phyloP scores from a whole-genome alignment of 768 basidiomycete genomes.

The Collybiopsis confluens region DNA sequence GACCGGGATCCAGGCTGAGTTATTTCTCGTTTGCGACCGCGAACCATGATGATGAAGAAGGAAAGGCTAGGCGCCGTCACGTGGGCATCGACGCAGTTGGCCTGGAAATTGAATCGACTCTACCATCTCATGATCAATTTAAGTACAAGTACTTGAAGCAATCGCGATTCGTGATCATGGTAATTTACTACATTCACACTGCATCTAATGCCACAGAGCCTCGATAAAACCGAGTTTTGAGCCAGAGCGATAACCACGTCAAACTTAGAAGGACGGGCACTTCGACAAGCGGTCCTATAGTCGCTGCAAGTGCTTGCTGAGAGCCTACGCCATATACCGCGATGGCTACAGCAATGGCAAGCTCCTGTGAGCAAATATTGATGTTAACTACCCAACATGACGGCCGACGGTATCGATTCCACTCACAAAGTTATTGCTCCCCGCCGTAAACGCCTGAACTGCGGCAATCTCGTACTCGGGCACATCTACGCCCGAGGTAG shows the following conservation, averaged over 20 bases:
- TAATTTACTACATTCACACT: not conserved
- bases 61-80: too few species aligned
- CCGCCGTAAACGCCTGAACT: slow-evolving; percentile 76
- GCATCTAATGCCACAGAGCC: not conserved
- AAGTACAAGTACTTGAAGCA: too few species aligned
- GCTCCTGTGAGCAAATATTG: slow-evolving; percentile 62
- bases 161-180: too few species aligned
- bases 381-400: too few species aligned
- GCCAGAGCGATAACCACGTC: slow-evolving; percentile 58
- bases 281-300: slow-evolving; percentile 73
- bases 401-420: not conserved
- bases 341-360: slow-evolving; percentile 80
- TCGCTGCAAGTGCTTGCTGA: slow-evolving; percentile 77
- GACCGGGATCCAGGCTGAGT: slow-evolving; percentile 1
- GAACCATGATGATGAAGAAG: slow-evolving; percentile 5
- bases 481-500: slow-evolving; percentile 3
- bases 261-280: slow-evolving; percentile 73
- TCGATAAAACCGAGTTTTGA: slow-evolving; percentile 34
- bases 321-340: slow-evolving; percentile 75
- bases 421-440: slow-evolving; percentile 70
- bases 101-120: too few species aligned
- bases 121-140: too few species aligned
- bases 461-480: slow-evolving; percentile 70
- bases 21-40: slow-evolving; percentile 8
- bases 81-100: too few species aligned